Evolutionary conservation across 495 filamentous ascomycete species (phyloP).

Genomic region (Penicillium manginii): DNA sequence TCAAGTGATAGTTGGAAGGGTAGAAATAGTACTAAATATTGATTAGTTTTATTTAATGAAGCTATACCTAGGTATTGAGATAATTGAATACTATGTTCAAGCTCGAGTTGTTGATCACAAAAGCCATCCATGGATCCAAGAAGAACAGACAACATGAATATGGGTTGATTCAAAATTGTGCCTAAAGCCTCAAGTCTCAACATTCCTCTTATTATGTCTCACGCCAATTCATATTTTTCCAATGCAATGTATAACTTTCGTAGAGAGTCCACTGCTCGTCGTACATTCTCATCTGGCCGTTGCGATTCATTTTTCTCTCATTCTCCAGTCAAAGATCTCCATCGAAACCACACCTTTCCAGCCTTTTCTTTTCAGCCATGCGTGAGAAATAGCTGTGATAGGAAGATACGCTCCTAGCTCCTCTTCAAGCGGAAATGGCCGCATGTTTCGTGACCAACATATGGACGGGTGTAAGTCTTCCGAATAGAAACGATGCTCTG

Average conservation of each 20-base stretch:
- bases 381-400: not conserved
- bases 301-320: not conserved
- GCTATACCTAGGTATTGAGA: too few species aligned
- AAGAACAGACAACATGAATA: too few species aligned
- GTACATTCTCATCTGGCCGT: not conserved
- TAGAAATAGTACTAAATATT: too few species aligned
- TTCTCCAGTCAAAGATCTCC: not conserved
- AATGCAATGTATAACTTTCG: not conserved
- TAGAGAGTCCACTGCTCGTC: not conserved
- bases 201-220: too few species aligned
- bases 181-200: too few species aligned
- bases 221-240: not conserved
- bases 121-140: too few species aligned
- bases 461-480: not conserved
- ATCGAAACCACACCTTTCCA: not conserved
- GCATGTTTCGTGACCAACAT: not conserved
- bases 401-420: not conserved
- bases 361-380: not conserved
- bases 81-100: too few species aligned
- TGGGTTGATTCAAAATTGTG: too few species aligned
- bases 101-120: too few species aligned
- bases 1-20: too few species aligned
- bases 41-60: too few species aligned
- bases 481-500: not conserved
- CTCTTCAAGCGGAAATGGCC: not conserved